Evolutionary conservation across 768 basidiomycete genomes (phyloP).

Genomic region (Tylopilus plumbeoviolaceoides): DNA sequence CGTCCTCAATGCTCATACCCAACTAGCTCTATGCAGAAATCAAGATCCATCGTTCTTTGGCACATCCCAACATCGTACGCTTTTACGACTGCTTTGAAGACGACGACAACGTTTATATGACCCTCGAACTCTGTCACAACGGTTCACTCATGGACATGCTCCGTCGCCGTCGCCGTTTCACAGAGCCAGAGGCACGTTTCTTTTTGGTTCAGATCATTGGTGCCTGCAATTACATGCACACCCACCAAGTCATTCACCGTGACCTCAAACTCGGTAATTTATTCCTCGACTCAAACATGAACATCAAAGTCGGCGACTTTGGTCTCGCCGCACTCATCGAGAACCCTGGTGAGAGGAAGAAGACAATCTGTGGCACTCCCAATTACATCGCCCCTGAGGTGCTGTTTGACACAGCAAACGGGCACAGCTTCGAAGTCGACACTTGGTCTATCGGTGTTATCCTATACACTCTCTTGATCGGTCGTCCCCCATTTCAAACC

Average conservation of each 20-base stretch:
- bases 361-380: conserved; percentile 98
- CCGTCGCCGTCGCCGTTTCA: conserved; percentile 78
- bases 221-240: conserved; percentile 97
- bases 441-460: conserved; percentile 98
- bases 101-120: conserved; percentile 94
- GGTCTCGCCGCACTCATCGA: conserved; percentile 96
- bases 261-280: conserved; percentile 96
- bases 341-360: conserved; percentile 94
- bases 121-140: conserved; percentile 85
- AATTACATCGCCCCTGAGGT: conserved; percentile 99
- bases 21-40: conserved; percentile 94
- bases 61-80: conserved; percentile 88
- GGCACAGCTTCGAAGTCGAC: conserved; percentile 98
- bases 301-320: conserved; percentile 96
- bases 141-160: conserved; percentile 92
- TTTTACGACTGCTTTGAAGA: conserved; percentile 97
- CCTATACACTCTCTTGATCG: conserved; percentile 89
- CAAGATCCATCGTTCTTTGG: conserved; percentile 89
- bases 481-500: conserved; percentile 97
- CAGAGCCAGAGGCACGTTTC: conserved; percentile 89
- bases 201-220: conserved; percentile 94
- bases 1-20: conserved; percentile 7
- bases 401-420: conserved; percentile 90
- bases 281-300: conserved; percentile 88
- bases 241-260: conserved; percentile 93